Evolutionary conservation across 2,329 filamentous ascomycete species (phyloP).

Genomic region (Fusarium tuaranense): DNA sequence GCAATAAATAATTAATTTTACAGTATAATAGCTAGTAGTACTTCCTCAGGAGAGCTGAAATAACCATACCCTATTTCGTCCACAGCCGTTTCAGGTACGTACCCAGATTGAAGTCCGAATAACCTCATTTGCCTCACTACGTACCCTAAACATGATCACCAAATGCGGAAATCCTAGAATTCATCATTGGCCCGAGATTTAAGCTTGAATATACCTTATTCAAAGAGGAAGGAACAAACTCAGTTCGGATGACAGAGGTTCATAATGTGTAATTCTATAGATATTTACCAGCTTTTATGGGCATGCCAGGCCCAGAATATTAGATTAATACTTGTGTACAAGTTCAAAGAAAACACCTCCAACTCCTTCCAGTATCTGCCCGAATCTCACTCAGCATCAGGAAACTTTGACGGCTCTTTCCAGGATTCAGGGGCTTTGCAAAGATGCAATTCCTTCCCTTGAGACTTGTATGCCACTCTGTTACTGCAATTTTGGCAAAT

Average conservation of each 20-base stretch:
- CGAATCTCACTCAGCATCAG: not conserved
- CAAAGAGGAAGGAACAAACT: not conserved
- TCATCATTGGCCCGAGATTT: not conserved
- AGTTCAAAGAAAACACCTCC: no score
- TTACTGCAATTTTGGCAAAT: conserved; percentile 9
- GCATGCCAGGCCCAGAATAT: not conserved
- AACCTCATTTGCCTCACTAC: not conserved
- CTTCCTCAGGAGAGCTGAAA: not conserved
- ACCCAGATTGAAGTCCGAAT: not conserved
- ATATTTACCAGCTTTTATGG: not conserved
- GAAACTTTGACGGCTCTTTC: not conserved
- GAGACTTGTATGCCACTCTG: conserved; percentile 12
- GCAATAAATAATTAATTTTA: not conserved
- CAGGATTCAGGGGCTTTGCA: conserved; percentile 8
- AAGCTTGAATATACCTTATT: not conserved
- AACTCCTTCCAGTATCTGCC: no score
- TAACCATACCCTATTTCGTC: not conserved
- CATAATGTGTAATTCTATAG: not conserved
- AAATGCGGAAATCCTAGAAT: not conserved
- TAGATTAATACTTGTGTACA: not conserved
- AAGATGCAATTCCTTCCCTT: conserved; percentile 19
- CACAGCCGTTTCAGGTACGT: not conserved
- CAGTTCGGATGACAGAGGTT: not conserved
- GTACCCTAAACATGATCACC: not conserved
- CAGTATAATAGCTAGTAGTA: not conserved